Percentiles rank a stretch among this genome's conserved stretches.
phyloP scores from a whole-genome alignment of 176 grass and related monocot species.

The Rhynchospora breviuscula region DNA sequence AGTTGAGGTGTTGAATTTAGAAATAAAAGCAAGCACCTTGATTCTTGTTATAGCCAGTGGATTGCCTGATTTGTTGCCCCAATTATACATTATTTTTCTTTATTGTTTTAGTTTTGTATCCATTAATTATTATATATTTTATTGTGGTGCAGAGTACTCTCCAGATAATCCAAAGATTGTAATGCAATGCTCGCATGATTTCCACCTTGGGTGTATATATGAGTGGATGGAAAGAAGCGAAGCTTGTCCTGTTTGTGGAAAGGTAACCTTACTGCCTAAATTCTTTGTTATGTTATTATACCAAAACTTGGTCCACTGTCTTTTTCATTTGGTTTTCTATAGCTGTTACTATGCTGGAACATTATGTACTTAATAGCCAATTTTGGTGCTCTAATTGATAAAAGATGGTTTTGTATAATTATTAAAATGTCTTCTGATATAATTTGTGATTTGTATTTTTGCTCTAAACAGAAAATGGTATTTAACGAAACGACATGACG shows the following conservation, averaged over 20 bases:
- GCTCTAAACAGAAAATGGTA: constrained; percentile 39
- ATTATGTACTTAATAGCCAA: neutral
- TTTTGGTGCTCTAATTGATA: neutral
- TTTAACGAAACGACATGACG: constrained; percentile 36
- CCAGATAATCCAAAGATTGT: constrained; percentile 80
- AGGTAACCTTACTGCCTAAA: constrained; percentile 43
- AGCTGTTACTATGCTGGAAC: neutral
- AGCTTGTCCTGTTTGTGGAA: constrained; percentile 88
- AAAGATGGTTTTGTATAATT: neutral
- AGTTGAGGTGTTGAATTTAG: neutral
- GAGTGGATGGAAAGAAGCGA: constrained; percentile 99
- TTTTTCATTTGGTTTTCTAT: constrained; percentile 10
- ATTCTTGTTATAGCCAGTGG: neutral
- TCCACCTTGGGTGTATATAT: constrained; percentile 94
- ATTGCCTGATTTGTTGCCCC: neutral
- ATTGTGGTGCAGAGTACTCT: constrained; percentile 69
- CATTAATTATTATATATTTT: constrained; percentile 8
- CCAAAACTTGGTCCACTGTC: neutral
- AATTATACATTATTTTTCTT: neutral
- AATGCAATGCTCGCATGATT: constrained; percentile 93
- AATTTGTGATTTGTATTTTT: neutral
- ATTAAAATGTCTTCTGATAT: neutral
- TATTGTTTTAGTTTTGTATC: neutral
- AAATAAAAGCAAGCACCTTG: neutral
- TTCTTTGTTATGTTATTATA: neutral